Conservation (phyloP, 495 filamentous ascomycete species). For the Daldinia vernicosa region DNA sequence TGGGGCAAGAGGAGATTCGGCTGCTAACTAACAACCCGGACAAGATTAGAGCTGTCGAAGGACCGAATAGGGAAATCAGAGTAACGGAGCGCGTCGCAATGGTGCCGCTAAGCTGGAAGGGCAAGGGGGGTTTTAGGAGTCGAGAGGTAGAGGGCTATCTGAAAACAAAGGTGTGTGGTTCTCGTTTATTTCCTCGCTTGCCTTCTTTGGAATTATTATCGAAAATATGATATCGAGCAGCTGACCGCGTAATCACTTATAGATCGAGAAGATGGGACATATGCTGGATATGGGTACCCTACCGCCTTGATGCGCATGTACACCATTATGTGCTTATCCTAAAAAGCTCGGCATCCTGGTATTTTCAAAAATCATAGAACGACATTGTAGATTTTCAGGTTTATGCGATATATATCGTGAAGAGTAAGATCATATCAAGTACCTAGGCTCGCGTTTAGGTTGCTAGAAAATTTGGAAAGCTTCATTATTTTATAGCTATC, state of each 20-base stretch:
- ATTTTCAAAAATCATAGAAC: not conserved
- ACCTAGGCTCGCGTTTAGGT: not conserved
- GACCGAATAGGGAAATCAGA: conserved; percentile 82
- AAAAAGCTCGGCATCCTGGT: not conserved
- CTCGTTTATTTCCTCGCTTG: not conserved
- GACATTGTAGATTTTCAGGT: not conserved
- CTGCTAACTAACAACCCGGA: conserved; percentile 98
- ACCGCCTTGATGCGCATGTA: conserved; percentile 7
- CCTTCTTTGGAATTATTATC: not conserved
- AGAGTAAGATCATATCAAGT: not conserved
- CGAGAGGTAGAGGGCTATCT: conserved; percentile 93
- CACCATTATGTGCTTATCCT: not conserved
- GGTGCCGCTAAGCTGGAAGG: conserved; percentile 95
- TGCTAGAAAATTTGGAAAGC: not conserved
- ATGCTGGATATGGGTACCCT: conserved; percentile 58
- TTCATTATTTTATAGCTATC: not conserved
- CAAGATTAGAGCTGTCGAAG: conserved; percentile 94
- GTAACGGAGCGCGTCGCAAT: conserved; percentile 93
- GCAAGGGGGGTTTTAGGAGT: conserved; percentile 82
- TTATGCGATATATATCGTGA: not conserved
- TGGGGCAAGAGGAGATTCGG: conserved; percentile 79
- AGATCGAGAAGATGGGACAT: conserved; percentile 77
- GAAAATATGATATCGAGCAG: not conserved
- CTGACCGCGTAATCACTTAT: conserved; percentile 18
- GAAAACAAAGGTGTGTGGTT: conserved; percentile 80